Percentiles rank a stretch among this genome's conserved stretches.
Conservation (phyloP, 257 asterid genomes). For the Catharanthus roseus region DNA sequence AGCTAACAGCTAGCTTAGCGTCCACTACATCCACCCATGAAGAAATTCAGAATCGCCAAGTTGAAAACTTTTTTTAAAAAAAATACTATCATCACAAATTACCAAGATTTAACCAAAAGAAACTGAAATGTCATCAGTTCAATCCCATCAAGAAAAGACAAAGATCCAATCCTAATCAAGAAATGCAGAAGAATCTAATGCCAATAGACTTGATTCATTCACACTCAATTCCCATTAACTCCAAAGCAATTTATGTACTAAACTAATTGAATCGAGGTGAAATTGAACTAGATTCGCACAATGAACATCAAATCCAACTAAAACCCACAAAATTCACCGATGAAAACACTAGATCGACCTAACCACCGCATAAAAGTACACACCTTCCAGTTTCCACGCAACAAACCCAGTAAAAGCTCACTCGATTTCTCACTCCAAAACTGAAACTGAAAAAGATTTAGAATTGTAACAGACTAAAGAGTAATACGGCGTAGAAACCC, state of each 20-base stretch:
- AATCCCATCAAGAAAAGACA: neutral
- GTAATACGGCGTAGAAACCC: neutral
- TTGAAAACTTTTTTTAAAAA: neutral
- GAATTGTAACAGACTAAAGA: neutral
- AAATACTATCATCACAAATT: neutral
- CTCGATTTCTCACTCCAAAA: neutral
- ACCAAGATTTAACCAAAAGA: neutral
- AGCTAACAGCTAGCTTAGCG: constrained; percentile 37
- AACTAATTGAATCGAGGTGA: constrained; percentile 1
- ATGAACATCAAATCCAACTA: constrained; percentile 6
- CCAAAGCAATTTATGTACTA: neutral
- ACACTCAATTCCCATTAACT: neutral
- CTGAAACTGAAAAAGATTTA: neutral
- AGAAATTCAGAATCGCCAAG: neutral
- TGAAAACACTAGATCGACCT: constrained; percentile 14
- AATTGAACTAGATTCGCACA: neutral
- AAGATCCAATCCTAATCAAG: constrained; percentile 20
- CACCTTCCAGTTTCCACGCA: constrained; percentile 11
- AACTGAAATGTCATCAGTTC: neutral
- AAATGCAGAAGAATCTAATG: constrained; percentile 13
- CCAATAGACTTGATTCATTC: neutral
- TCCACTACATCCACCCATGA: constrained; percentile 17
- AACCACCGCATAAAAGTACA: constrained; percentile 11
- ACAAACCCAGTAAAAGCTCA: constrained; percentile 15
- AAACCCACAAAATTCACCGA: constrained; percentile 18